These are phyloP conservation scores for Zygosaccharomyces kombuchaensis DNA, from an alignment of 805 yeast genomes.

Conservation along the genomic window DNA sequence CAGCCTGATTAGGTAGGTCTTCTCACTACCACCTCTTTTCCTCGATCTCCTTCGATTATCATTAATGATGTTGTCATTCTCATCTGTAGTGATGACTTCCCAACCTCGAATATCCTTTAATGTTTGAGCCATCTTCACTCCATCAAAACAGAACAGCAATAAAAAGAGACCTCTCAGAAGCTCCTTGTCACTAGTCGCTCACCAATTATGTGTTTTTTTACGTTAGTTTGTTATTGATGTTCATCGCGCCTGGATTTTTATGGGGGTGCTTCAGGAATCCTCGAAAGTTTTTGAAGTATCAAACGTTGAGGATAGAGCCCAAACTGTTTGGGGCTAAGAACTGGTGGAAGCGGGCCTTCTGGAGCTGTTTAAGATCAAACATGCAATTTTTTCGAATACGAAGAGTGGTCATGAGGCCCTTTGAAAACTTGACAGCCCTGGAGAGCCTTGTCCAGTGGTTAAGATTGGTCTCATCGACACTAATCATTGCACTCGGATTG, in stretches of 20 bases:
- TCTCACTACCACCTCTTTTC: conserved; percentile 20
- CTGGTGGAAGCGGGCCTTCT: background rate
- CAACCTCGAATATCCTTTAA: conserved; percentile 29
- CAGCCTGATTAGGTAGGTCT: conserved; percentile 37
- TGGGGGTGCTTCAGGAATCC: background rate
- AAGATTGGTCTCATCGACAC: conserved; percentile 21
- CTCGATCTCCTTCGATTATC: conserved; percentile 25
- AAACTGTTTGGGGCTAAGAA: background rate
- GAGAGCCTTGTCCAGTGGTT: conserved; percentile 22
- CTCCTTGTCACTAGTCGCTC: background rate
- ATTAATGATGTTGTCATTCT: conserved; percentile 21
- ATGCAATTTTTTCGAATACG: conserved; percentile 13
- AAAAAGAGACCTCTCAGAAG: background rate
- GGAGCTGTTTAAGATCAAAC: background rate
- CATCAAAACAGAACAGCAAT: background rate
- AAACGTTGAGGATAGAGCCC: background rate
- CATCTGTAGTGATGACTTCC: conserved; percentile 30
- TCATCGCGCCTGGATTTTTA: background rate
- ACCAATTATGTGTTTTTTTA: background rate
- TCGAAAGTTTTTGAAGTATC: background rate
- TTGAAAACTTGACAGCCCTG: conserved; percentile 24
- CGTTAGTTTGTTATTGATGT: background rate
- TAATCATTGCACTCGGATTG: conserved; percentile 20
- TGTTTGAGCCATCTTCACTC: conserved; percentile 23
- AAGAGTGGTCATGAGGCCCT: conserved; percentile 14